Evolutionary conservation across 2,329 filamentous ascomycete genomes (phyloP).

Genomic region (Cytospora paraplurivora): DNA sequence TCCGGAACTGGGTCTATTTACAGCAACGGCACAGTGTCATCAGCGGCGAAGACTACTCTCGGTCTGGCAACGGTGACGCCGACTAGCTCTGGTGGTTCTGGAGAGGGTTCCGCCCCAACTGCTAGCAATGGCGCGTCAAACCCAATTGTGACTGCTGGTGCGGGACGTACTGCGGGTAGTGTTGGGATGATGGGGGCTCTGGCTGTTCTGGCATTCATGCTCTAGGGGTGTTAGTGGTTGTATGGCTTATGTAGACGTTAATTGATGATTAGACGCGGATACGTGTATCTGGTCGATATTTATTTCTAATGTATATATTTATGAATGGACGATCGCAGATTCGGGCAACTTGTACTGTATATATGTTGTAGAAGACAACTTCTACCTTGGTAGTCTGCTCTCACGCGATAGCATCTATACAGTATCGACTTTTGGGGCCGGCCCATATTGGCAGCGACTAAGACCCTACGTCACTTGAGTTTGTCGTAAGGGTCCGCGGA

Average conservation of each 20-base stretch:
- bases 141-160: constrained; percentile 23
- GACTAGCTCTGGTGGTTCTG: constrained; percentile 7
- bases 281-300: not conserved
- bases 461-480: not conserved
- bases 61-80: constrained; percentile 23
- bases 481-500: too few species aligned
- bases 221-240: constrained; percentile 4
- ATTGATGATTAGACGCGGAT: not conserved
- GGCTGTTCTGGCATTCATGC: constrained; percentile 23
- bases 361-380: not conserved
- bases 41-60: constrained; percentile 12
- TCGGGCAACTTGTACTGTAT: not conserved
- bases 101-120: not conserved
- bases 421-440: too few species aligned
- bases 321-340: not conserved
- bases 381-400: too few species aligned
- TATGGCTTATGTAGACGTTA: not conserved
- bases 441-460: too few species aligned
- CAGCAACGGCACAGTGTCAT: constrained; percentile 13
- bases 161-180: constrained; percentile 1
- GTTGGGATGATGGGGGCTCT: constrained; percentile 12
- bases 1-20: not conserved
- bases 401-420: not conserved
- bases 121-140: not conserved
- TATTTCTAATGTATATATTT: not conserved